Percentiles rank a stretch among this genome's conserved stretches.
These are phyloP conservation scores for Helminthosporium solani DNA, from an alignment of 2,329 filamentous ascomycete genomes.

Conservation along the genomic window DNA sequence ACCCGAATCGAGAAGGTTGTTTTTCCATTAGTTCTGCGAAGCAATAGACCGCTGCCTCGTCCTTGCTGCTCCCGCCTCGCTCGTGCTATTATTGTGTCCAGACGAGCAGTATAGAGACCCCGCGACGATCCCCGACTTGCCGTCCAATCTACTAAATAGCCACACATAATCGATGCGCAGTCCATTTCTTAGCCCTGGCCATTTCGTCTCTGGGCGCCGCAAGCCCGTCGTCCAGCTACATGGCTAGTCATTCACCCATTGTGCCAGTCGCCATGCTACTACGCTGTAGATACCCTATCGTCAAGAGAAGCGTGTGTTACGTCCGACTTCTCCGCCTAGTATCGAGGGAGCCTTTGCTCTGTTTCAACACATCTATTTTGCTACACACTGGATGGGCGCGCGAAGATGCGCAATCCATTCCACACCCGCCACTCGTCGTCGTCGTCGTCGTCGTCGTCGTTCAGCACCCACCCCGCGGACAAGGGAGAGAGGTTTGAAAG, in stretches of 20 bases:
- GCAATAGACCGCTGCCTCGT: constrained; percentile 7
- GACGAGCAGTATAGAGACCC: constrained; percentile 11
- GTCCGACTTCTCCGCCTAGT: too few species aligned
- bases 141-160: constrained; percentile 18
- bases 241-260: constrained; percentile 6
- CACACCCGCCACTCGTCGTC: too few species aligned
- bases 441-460: too few species aligned
- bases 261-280: too few species aligned
- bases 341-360: too few species aligned
- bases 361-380: too few species aligned
- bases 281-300: too few species aligned
- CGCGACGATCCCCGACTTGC: constrained; percentile 23
- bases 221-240: constrained; percentile 3
- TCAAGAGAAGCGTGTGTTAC: too few species aligned
- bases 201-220: constrained; percentile 4
- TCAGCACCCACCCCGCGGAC: constrained; percentile 33
- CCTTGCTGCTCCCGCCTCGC: too few species aligned
- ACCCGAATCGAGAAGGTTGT: constrained; percentile 35
- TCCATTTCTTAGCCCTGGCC: constrained; percentile 17
- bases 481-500: constrained; percentile 17
- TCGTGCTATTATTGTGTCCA: too few species aligned
- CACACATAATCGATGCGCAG: constrained; percentile 17
- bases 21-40: constrained; percentile 25
- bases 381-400: too few species aligned
- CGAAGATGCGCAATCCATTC: too few species aligned